Percentiles rank a stretch among this genome's conserved stretches.
These are phyloP conservation scores for Dothidotthia symphoricarpi DNA, from an alignment of 2,329 filamentous ascomycete genomes.

Conservation along the genomic window DNA sequence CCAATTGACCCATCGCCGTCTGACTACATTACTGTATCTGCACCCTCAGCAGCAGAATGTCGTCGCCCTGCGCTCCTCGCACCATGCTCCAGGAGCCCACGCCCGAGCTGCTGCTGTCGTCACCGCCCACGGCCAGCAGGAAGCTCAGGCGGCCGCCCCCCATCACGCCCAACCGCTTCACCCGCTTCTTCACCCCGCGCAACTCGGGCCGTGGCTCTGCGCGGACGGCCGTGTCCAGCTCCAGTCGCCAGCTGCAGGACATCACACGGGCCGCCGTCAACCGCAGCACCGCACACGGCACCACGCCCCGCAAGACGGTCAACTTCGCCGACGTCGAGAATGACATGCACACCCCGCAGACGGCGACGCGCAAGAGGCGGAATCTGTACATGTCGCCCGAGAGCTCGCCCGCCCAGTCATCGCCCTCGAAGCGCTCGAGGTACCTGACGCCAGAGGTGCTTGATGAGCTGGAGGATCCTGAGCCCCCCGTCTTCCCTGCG, in stretches of 20 bases:
- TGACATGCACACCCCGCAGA: constrained; percentile 32
- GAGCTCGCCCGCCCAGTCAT: constrained; percentile 44
- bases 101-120: constrained; percentile 40
- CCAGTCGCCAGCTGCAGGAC: constrained; percentile 50
- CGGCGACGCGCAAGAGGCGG: constrained; percentile 39
- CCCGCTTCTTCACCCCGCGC: constrained; percentile 52
- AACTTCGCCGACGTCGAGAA: constrained; percentile 40
- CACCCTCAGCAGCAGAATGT: constrained; percentile 16
- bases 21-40: constrained; percentile 5
- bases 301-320: constrained; percentile 41
- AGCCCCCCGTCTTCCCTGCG: constrained; percentile 21
- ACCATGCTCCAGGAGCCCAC: constrained; percentile 32
- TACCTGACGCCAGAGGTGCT: constrained; percentile 31
- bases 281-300: constrained; percentile 29
- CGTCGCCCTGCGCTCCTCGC: constrained; percentile 26
- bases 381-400: constrained; percentile 41
- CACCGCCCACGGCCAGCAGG: constrained; percentile 34
- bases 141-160: constrained; percentile 50
- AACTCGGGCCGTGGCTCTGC: constrained; percentile 35
- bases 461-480: constrained; percentile 24
- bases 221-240: constrained; percentile 34
- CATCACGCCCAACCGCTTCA: constrained; percentile 54
- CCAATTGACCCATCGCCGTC: no score
- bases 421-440: constrained; percentile 42
- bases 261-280: constrained; percentile 51